Evolutionary conservation across 495 filamentous ascomycete genomes (phyloP).

Genomic region (Beverwykella pulmonaria): DNA sequence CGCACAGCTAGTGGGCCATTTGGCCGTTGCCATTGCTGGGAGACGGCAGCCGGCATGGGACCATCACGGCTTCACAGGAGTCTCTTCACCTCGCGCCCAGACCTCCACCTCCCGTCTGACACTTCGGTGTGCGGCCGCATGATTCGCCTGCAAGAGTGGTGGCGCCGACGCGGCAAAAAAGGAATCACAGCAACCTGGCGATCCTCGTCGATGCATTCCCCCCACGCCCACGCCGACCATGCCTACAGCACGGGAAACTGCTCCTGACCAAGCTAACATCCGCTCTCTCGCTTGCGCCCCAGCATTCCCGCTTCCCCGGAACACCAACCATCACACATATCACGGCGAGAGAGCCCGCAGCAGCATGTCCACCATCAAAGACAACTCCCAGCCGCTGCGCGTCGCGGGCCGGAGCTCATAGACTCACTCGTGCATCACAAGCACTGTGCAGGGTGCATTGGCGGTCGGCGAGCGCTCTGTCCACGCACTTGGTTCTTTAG

Average conservation of each 20-base stretch:
- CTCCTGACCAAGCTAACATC: background rate
- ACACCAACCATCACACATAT: background rate
- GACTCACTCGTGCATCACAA: background rate
- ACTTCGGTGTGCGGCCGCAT: constrained; percentile 22
- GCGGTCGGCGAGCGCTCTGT: constrained; percentile 6
- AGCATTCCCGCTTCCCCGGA: constrained; percentile 33
- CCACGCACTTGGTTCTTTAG: constrained; percentile 27
- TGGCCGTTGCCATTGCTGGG: too few species aligned
- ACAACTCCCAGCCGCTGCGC: background rate
- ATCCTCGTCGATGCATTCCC: constrained; percentile 7
- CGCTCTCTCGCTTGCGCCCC: constrained; percentile 5
- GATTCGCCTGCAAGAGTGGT: constrained; percentile 27
- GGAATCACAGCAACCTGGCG: constrained; percentile 27
- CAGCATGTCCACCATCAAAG: constrained; percentile 5
- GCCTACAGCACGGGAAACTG: background rate
- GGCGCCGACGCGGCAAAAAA: constrained; percentile 27
- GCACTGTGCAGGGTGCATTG: background rate
- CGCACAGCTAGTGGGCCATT: too few species aligned
- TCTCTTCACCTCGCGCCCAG: constrained; percentile 8
- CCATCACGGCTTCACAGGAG: constrained; percentile 21
- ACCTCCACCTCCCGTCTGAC: constrained; percentile 32
- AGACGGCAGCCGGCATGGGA: constrained; percentile 14
- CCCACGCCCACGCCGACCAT: constrained; percentile 1
- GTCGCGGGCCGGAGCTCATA: too few species aligned
- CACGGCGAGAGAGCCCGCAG: background rate